phyloP scores from a whole-genome alignment of 2,329 filamentous ascomycete species.

The Curvularia verruculosa region DNA sequence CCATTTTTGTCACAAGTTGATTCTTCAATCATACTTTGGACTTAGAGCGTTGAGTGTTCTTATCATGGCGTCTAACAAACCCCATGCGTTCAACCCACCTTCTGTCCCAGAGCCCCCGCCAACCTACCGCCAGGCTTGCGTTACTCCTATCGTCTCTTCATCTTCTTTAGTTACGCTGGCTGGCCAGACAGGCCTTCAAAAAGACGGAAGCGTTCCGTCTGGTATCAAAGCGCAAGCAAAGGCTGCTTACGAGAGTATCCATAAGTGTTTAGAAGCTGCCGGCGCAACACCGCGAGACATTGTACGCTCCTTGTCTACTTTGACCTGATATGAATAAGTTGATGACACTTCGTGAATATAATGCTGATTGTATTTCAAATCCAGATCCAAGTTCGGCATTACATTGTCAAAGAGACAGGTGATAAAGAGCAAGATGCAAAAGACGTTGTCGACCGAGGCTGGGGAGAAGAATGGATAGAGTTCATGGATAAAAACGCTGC shows the following conservation, averaged over 20 bases:
- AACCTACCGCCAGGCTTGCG: constrained; percentile 40
- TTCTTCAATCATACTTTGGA: background rate
- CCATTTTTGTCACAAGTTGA: background rate
- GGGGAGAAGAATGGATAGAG: constrained; percentile 44
- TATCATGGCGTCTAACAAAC: constrained; percentile 27
- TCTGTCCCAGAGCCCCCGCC: constrained; percentile 34
- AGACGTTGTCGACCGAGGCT: constrained; percentile 38
- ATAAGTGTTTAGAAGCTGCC: constrained; percentile 34
- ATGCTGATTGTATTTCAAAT: constrained; percentile 1
- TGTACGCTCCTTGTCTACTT: background rate
- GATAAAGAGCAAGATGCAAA: constrained; percentile 28
- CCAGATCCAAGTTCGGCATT: constrained; percentile 42
- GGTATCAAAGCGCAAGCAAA: constrained; percentile 37
- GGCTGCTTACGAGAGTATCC: constrained; percentile 37
- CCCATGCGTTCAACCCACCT: constrained; percentile 39
- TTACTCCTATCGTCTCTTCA: constrained; percentile 38
- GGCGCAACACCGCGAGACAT: constrained; percentile 46
- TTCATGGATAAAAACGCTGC: constrained; percentile 44
- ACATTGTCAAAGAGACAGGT: constrained; percentile 45
- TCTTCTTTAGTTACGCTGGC: constrained; percentile 43
- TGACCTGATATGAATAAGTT: background rate
- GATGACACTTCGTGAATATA: background rate
- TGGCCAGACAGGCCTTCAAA: constrained; percentile 36
- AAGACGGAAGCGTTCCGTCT: constrained; percentile 17
- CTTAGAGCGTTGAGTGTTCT: background rate